Conservation (phyloP, 805 yeast genomes). For the Pichia gijzeniarum region DNA sequence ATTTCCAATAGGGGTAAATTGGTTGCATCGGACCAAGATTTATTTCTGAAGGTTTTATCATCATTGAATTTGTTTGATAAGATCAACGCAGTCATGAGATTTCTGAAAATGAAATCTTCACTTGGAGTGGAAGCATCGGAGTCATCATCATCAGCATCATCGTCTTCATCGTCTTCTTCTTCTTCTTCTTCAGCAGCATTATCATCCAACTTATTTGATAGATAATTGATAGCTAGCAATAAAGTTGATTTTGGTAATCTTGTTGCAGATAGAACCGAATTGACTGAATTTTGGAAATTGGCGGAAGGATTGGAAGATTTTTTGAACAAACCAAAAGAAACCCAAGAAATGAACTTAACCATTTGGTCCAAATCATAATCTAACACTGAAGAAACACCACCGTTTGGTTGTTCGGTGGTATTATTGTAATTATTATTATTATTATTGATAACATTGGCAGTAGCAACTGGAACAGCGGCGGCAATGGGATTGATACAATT, state of each 20-base stretch:
- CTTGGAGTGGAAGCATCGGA: too few relatives aligned
- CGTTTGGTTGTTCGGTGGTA: constrained; percentile 32
- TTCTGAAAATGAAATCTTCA: constrained; percentile 35
- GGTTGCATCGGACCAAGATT: constrained; percentile 95
- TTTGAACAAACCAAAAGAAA: constrained; percentile 61
- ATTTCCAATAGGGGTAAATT: constrained; percentile 58
- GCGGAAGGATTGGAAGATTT: constrained; percentile 40
- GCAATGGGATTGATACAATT: too few relatives aligned
- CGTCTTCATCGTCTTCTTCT: too few relatives aligned
- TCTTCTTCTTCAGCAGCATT: constrained; percentile 30
- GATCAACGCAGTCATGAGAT: constrained; percentile 61
- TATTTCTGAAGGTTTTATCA: constrained; percentile 92
- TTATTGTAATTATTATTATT: constrained; percentile 4
- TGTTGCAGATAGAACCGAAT: constrained; percentile 75
- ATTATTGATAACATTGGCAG: too few relatives aligned
- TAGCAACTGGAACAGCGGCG: too few relatives aligned
- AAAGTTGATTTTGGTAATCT: constrained; percentile 81
- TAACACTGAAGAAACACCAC: constrained; percentile 71
- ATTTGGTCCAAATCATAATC: constrained; percentile 76
- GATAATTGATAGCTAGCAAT: constrained; percentile 69
- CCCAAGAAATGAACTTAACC: constrained; percentile 75
- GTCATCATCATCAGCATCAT: too few relatives aligned
- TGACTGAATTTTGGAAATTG: constrained; percentile 52
- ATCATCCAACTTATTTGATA: constrained; percentile 49
- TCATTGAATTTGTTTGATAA: constrained; percentile 92